A percentile compares a stretch with the other conserved stretches of the same genome.
phyloP scores from a whole-genome alignment of 306 rosid species.

The Vicia sativa region DNA sequence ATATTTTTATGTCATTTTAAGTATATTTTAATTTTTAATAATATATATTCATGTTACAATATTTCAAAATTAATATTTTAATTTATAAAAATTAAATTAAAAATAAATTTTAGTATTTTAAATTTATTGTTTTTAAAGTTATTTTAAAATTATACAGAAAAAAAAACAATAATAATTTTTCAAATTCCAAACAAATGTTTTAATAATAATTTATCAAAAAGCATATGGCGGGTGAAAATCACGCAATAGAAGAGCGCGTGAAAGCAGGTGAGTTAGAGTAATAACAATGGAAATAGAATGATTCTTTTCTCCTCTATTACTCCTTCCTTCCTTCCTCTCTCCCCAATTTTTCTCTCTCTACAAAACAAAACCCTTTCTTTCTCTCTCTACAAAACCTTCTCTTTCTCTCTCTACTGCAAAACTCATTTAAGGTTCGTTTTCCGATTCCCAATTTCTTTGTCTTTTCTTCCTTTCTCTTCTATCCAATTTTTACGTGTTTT shows the following conservation, averaged over 20 bases:
- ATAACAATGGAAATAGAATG: constrained; percentile 11
- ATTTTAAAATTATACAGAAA: too few relatives aligned
- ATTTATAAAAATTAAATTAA: too few relatives aligned
- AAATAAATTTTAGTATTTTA: too few relatives aligned
- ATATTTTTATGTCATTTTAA: too few relatives aligned
- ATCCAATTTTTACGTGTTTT: constrained; percentile 1
- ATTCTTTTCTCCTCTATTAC: constrained; percentile 48
- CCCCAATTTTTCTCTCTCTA: constrained; percentile 36
- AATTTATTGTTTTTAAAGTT: too few relatives aligned
- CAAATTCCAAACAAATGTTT: too few relatives aligned
- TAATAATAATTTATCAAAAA: background rate
- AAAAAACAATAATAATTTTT: too few relatives aligned
- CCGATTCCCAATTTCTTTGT: constrained; percentile 29
- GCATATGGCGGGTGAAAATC: background rate
- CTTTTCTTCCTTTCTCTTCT: constrained; percentile 23
- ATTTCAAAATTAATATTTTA: too few relatives aligned
- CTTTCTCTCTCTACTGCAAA: constrained; percentile 32
- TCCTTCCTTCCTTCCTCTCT: constrained; percentile 38
- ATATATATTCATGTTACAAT: too few relatives aligned
- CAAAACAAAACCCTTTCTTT: constrained; percentile 21
- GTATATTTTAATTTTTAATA: too few relatives aligned
- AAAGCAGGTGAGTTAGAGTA: background rate
- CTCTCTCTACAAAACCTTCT: background rate
- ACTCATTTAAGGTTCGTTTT: constrained; percentile 51
- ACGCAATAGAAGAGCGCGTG: constrained; percentile 33